Percentiles rank a stretch among this genome's conserved stretches.
Evolutionary conservation across 805 yeast species (phyloP).

Genomic region (Candida schatavii): DNA sequence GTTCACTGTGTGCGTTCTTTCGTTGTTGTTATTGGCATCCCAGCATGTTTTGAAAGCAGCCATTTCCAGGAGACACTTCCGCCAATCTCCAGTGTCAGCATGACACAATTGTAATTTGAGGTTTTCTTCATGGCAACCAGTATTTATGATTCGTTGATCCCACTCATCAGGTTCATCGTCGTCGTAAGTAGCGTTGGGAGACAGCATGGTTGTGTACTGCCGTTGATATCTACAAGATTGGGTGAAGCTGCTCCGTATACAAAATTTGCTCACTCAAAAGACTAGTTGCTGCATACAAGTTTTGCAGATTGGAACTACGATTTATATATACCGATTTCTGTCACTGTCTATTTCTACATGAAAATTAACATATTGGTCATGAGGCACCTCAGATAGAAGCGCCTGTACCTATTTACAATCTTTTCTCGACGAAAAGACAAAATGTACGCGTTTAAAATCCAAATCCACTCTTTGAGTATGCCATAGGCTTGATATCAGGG

Average conservation of each 20-base stretch:
- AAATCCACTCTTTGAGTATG: conserved; percentile 55
- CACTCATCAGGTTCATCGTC: conserved; percentile 47
- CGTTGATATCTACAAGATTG: no score
- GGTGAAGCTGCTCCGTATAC: no score
- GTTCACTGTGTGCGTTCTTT: conserved; percentile 43
- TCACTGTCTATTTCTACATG: no score
- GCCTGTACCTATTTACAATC: no score
- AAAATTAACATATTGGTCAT: no score
- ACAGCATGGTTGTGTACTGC: neutral
- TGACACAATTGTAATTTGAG: conserved; percentile 40
- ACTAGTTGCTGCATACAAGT: no score
- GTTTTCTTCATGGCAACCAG: conserved; percentile 44
- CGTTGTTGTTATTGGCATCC: conserved; percentile 53
- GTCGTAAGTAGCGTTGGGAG: conserved; percentile 6
- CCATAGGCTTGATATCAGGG: conserved; percentile 94
- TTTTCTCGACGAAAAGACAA: no score
- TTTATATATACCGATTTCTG: no score
- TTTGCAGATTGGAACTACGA: no score
- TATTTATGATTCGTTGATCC: conserved; percentile 44
- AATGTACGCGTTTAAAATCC: conserved; percentile 36
- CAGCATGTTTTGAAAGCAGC: conserved; percentile 61
- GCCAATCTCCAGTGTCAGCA: conserved; percentile 47
- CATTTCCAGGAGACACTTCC: conserved; percentile 44
- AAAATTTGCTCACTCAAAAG: no score
- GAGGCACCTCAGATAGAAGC: no score